Percentiles rank a stretch among this genome's conserved stretches.
These are phyloP conservation scores for Psilocybe tampanensis DNA, from an alignment of 768 basidiomycete genomes.

Conservation along the genomic window DNA sequence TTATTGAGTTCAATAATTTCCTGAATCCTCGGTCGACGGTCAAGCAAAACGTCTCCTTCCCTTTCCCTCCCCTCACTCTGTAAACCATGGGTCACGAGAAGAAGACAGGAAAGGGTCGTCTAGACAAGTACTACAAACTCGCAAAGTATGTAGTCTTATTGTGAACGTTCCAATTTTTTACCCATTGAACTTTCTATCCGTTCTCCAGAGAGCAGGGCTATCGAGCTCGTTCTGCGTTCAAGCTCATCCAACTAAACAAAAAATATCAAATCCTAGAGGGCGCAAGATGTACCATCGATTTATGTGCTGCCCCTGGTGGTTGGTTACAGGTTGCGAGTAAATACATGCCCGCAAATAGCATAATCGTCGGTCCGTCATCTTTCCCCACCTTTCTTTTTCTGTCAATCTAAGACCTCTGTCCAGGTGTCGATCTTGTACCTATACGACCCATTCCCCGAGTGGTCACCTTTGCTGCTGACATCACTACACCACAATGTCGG, in stretches of 20 bases:
- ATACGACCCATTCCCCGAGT: conserved; percentile 96
- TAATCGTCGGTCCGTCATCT: conserved; percentile 73
- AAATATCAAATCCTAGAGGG: conserved; percentile 92
- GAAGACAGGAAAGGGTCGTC: conserved; percentile 94
- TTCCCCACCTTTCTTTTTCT: not conserved
- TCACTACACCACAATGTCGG: conserved; percentile 91
- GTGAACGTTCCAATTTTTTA: not conserved
- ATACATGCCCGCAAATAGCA: conserved; percentile 91
- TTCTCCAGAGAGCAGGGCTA: conserved; percentile 92
- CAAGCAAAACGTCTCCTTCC: conserved; percentile 1
- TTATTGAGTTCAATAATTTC: conserved; percentile 3
- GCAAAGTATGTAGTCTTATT: conserved; percentile 63
- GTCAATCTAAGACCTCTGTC: conserved; percentile 13
- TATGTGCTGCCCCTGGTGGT: conserved; percentile 98
- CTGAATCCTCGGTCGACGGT: too few relatives aligned
- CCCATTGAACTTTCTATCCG: conserved; percentile 11
- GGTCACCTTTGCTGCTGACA: conserved; percentile 90
- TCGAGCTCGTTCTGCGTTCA: conserved; percentile 99
- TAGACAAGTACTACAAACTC: conserved; percentile 97
- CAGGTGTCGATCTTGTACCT: conserved; percentile 93
- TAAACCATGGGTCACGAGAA: conserved; percentile 79
- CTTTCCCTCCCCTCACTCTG: not conserved
- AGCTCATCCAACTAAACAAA: conserved; percentile 97
- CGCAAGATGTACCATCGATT: conserved; percentile 92
- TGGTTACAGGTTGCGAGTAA: conserved; percentile 99